Conservation (phyloP, 306 rosid species). For the Castanea mollissima region DNA sequence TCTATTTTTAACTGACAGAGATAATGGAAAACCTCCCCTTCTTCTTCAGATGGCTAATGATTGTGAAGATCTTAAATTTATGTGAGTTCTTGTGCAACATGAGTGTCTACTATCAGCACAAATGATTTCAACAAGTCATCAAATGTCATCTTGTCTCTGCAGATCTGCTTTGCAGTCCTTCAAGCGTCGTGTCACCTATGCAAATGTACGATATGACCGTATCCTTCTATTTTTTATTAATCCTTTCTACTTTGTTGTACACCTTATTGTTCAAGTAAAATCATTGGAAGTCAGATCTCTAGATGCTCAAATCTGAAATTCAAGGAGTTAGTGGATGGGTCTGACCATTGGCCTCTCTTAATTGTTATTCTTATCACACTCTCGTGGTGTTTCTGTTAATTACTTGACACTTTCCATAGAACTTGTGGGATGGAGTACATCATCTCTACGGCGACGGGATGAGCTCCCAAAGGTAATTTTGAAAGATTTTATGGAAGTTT, state of each 20-base stretch:
- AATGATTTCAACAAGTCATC: constrained; percentile 19
- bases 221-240: constrained; percentile 42
- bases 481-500: constrained; percentile 10
- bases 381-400: not conserved
- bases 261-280: not conserved
- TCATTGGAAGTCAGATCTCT: not conserved
- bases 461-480: constrained; percentile 83
- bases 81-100: constrained; percentile 45
- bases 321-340: not conserved
- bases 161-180: constrained; percentile 89
- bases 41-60: constrained; percentile 80
- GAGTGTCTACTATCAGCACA: not conserved
- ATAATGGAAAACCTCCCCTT: constrained; percentile 72
- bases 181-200: constrained; percentile 75
- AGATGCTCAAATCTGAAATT: not conserved
- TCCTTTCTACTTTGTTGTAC: not conserved
- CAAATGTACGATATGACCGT: constrained; percentile 73
- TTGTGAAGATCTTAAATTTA: constrained; percentile 64
- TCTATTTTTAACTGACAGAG: constrained; percentile 61
- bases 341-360: not conserved
- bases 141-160: constrained; percentile 25
- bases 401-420: constrained; percentile 62
- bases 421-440: constrained; percentile 95
- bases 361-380: not conserved
- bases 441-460: constrained; percentile 66